Base-by-base conservation (phyloP, 768 basidiomycete genomes). In the Russula lepida region DNA sequence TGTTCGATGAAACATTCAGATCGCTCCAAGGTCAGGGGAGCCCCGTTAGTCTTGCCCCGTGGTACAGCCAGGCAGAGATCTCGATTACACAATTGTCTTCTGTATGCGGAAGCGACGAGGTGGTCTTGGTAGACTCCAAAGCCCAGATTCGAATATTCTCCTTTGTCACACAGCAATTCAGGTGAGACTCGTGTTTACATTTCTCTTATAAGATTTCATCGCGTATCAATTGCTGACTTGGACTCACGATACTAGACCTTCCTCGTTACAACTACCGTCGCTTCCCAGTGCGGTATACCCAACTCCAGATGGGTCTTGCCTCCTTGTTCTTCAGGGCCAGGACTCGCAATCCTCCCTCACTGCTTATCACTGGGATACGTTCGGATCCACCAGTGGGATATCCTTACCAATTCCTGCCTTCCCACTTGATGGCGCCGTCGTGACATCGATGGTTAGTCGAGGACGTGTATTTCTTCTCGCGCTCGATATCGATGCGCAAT, bases 331-430 rank as follows among this genome's bases (percentile, higher is more conserved):
- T 6, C 72, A 74, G 9, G 19, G 64, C 2, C 28, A 25, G 6
- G 33, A 58, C 27, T 4, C 15, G 2, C 11, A 41, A 9, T 21
- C 62, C 6, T 44, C 56, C 37, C 43, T 80, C 2, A 74, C 70
- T 1, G 77, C 77, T 0, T 83, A 78, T 60, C 84, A 85, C 63
- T 83, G 78, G 80, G 71, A 69, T 4, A 81, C 81, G 0, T 83
- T 85, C 61, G 84, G 84, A 4, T 77, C 80, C 0, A 71, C 75
- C 0, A 66, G 71, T 12, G 83, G 82, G 15, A 78, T 77, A 23
- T 19, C 49, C 0, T 64, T 82, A 0, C 63, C 74, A n/a, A 52
- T 79, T 12, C 72, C 69, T 0, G 58, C 64, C 0, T 63, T 71
- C 19, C 58, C 66, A 3, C 51, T 64, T 2, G 66, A 70, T 1